Percentiles rank a stretch among this genome's conserved stretches.
Evolutionary conservation across 192 early-diverging fungal genomes (phyloP).

Genomic region (Coemansia pectinata): DNA sequence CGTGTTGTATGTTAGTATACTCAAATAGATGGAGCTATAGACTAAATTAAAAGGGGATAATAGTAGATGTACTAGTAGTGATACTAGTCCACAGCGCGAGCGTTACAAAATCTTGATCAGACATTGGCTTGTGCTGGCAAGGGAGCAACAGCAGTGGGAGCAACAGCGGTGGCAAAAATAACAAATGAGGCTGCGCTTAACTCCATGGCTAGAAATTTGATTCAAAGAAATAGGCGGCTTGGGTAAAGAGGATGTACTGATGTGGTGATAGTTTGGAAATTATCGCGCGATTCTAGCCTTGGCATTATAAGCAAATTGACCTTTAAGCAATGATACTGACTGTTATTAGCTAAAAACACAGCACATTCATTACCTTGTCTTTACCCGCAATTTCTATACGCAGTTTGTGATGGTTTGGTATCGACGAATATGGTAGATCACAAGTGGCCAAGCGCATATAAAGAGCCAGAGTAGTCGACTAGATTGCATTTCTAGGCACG

Average conservation of each 20-base stretch:
- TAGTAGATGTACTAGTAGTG: no score
- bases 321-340: neutral
- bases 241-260: neutral
- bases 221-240: neutral
- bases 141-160: neutral
- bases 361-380: neutral
- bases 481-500: neutral
- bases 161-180: neutral
- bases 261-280: neutral
- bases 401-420: neutral
- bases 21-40: no score
- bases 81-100: no score
- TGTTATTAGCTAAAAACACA: neutral
- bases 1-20: no score
- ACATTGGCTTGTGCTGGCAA: no score
- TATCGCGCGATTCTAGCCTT: no score
- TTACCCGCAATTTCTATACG: neutral
- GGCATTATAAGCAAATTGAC: neutral
- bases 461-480: neutral
- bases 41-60: no score
- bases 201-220: neutral
- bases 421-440: neutral
- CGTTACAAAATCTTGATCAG: no score
- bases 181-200: neutral
- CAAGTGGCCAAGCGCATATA: neutral